These are phyloP conservation scores for Auricularia auricula-judae DNA, from an alignment of 768 basidiomycete genomes.

Conservation along the genomic window DNA sequence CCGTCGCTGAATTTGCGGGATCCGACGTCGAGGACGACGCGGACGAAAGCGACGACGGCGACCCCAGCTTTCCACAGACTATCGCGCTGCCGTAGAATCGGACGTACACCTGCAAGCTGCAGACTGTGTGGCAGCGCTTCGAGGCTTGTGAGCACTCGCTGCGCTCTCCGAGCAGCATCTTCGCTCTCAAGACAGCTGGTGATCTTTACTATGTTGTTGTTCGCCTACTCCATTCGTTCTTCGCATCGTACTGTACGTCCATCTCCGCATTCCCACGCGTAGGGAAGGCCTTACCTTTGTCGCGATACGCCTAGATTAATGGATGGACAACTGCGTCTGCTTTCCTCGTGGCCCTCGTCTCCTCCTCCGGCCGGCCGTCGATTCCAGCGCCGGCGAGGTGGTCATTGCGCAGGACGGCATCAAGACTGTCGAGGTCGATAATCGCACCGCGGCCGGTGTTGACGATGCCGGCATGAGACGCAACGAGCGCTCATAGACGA, in stretches of 20 bases:
- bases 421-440: conserved; percentile 10
- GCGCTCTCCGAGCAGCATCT: conserved; percentile 11
- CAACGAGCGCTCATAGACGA: conserved; percentile 8
- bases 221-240: conserved; percentile 19
- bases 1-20: background rate
- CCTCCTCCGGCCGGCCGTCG: conserved; percentile 12
- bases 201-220: conserved; percentile 17
- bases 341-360: background rate
- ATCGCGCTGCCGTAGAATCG: conserved; percentile 15
- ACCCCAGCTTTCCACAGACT: conserved; percentile 15
- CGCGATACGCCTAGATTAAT: conserved; percentile 10
- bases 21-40: background rate
- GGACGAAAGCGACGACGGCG: background rate
- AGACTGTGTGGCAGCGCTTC: conserved; percentile 8
- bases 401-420: conserved; percentile 7
- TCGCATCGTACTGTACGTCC: conserved; percentile 14
- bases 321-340: conserved; percentile 8
- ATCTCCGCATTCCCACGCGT: conserved; percentile 6
- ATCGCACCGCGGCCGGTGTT: conserved; percentile 12
- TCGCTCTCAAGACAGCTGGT: conserved; percentile 16
- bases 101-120: conserved; percentile 5
- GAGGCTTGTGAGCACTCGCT: conserved; percentile 8
- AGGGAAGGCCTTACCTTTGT: background rate
- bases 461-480: conserved; percentile 10
- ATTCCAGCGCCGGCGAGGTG: conserved; percentile 11